phyloP scores from a whole-genome alignment of 192 early-diverging fungal genomes.

The Lobosporangium transversale region DNA sequence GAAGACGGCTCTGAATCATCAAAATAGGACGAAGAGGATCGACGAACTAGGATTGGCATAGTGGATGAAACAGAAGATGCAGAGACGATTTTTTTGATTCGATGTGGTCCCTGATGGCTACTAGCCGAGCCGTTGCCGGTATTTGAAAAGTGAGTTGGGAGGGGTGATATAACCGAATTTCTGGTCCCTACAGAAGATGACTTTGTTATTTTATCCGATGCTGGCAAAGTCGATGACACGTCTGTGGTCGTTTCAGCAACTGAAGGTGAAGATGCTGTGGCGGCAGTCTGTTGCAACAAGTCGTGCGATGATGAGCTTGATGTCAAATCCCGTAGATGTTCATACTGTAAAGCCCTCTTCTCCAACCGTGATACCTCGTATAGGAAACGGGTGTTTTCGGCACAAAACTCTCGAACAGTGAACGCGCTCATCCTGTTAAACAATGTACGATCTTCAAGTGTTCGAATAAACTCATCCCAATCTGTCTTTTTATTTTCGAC shows the following conservation, averaged over 20 bases:
- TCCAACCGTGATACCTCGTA: conserved; percentile 44
- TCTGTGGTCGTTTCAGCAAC: background rate
- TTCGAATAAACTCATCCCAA: conserved; percentile 39
- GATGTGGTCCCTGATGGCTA: conserved; percentile 1
- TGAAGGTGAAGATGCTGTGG: background rate
- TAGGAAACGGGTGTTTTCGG: conserved; percentile 44
- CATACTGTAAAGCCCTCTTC: conserved; percentile 36
- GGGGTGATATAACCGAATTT: conserved; percentile 18
- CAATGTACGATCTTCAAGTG: conserved; percentile 22
- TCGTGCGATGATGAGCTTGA: background rate
- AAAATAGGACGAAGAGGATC: conserved; percentile 17
- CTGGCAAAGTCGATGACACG: background rate
- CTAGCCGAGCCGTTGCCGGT: too few relatives aligned
- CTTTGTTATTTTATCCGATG: background rate
- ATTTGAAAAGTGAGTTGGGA: conserved; percentile 31
- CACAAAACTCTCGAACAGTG: conserved; percentile 48
- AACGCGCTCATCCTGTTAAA: conserved; percentile 40
- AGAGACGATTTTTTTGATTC: conserved; percentile 48
- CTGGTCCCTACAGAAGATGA: conserved; percentile 11
- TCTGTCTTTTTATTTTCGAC: conserved; percentile 24
- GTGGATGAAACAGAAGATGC: conserved; percentile 36
- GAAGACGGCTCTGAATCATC: conserved; percentile 50
- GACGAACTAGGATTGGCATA: conserved; percentile 28
- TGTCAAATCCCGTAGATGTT: conserved; percentile 27
- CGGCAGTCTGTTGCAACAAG: background rate